Percentiles rank a stretch among this genome's conserved stretches.
These are phyloP conservation scores for Rhododendron williamsianum DNA, from an alignment of 148 eudicot species.

Conservation along the genomic window DNA sequence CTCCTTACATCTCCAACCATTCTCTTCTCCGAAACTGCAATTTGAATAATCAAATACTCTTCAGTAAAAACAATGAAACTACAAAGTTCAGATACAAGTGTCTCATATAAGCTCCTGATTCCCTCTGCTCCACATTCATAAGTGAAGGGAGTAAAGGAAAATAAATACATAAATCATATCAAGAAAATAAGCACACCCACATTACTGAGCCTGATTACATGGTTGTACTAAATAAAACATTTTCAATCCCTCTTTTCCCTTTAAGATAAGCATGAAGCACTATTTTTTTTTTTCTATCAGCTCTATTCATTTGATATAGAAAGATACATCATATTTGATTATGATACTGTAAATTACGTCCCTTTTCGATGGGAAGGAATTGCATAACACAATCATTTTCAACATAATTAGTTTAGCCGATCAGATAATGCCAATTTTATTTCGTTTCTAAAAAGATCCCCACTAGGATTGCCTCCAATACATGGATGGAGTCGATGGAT, in stretches of 20 bases:
- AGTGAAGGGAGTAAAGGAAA: neutral
- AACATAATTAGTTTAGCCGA: neutral
- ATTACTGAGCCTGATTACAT: neutral
- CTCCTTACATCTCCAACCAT: constrained; percentile 90
- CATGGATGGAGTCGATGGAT: neutral
- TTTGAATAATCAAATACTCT: neutral
- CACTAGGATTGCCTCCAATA: neutral
- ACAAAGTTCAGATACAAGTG: neutral
- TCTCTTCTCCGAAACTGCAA: constrained; percentile 95
- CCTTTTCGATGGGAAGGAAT: neutral
- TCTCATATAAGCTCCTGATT: neutral
- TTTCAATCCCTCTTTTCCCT: neutral
- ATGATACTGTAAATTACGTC: neutral
- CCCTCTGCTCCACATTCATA: neutral
- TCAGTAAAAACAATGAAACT: constrained; percentile 4
- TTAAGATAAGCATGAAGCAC: neutral
- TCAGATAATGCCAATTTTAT: neutral
- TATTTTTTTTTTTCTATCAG: neutral
- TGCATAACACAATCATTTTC: neutral
- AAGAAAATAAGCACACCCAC: neutral
- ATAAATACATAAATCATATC: neutral
- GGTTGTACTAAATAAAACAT: neutral
- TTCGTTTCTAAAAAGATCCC: neutral
- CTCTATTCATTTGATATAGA: neutral
- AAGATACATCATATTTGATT: neutral